Base-by-base conservation (phyloP, 305 asterid species). In the Rubia peregrina region DNA sequence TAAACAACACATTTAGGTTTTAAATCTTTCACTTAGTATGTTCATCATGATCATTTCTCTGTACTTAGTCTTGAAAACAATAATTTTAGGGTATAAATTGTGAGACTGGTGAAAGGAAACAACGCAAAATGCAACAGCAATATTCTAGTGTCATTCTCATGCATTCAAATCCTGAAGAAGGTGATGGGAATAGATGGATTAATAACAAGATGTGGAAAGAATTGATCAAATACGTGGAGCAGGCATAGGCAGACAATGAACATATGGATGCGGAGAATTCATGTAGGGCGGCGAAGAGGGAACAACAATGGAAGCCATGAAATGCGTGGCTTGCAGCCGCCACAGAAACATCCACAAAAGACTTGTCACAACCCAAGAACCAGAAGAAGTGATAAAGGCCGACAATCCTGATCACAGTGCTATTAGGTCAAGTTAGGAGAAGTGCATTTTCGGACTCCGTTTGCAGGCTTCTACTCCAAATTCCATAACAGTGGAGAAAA, bases 191-290 rank as follows among this genome's bases (percentile, higher is more conserved):
- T 2, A 33, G 36, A 33, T 2, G 5, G 36, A 33, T 2, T 33
- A 33, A 33, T 33, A 2, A 33, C 5, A 33, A 33, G 3, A 33
- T 33, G 36, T 1, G 26, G 26, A 24, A 30, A 36, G 85, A 82
- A 24, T 21, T 41, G 12, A 70, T 80, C 5, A 79, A 76, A n/a
- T 91, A 89, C 77, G 77, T 73, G 72, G 84, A 77, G 41, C 79
- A 14, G 10, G 76, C 16, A 72, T 80, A 44, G 84, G 84, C 33
- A 82, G 84, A 33, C 77, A 75, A 69, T 80, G 80, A 7, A 79
- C 81, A 11, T 82, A 80, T 68, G 84, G 84, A 9, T 80, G 84
- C 65, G 80, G 84, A 44, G 84, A 80, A 42, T 80, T 80, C 60
- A 75, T 80, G 76, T 78, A 82, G 0, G 70, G 80, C 33, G 82